Conservation (phyloP, 768 basidiomycete genomes). For the Lactarius akahatsu region DNA sequence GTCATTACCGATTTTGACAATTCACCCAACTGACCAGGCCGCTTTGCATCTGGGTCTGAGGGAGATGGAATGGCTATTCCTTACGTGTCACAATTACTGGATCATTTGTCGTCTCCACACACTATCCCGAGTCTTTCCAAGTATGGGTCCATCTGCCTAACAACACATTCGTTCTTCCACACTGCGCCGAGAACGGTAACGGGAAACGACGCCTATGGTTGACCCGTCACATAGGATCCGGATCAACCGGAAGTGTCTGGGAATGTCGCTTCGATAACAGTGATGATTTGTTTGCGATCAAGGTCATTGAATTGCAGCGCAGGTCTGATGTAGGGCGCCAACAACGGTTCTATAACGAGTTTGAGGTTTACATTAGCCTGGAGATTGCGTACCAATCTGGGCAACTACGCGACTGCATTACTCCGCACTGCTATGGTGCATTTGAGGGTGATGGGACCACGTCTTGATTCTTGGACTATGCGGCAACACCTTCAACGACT, state of each 20-base stretch:
- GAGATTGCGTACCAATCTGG: too few relatives aligned
- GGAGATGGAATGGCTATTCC: constrained; percentile 4
- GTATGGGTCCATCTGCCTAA: constrained; percentile 1
- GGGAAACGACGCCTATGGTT: constrained; percentile 5
- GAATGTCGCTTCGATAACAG: constrained; percentile 1
- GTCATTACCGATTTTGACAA: background rate
- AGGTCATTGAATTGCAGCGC: too few relatives aligned
- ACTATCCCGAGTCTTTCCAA: background rate
- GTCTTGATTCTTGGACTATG: too few relatives aligned
- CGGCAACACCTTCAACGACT: too few relatives aligned
- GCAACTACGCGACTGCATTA: too few relatives aligned
- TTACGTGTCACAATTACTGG: constrained; percentile 4
- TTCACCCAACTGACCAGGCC: background rate
- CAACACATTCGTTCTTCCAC: constrained; percentile 1
- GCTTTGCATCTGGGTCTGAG: constrained; percentile 1
- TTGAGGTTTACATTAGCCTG: too few relatives aligned
- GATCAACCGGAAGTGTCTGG: constrained; percentile 10
- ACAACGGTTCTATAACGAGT: too few relatives aligned
- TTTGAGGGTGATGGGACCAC: too few relatives aligned
- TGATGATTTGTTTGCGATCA: background rate
- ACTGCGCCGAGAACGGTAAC: background rate
- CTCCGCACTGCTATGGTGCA: too few relatives aligned
- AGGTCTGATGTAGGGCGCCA: too few relatives aligned
- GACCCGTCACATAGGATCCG: background rate
- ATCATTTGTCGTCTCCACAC: constrained; percentile 3